phyloP scores from a whole-genome alignment of 208 protist species.

The Wallacemonas sp. region DNA sequence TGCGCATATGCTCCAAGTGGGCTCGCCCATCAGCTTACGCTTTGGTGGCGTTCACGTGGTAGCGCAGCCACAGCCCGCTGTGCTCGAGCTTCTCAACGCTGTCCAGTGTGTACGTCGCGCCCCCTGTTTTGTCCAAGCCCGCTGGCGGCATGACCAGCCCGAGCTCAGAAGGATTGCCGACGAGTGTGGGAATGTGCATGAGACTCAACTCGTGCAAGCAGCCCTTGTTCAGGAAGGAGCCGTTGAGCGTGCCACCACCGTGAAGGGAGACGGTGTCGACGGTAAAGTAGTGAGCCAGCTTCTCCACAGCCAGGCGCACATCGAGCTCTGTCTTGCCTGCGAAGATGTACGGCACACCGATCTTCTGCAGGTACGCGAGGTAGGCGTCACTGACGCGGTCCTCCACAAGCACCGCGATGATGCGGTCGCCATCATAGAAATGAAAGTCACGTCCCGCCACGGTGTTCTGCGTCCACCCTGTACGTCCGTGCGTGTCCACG shows the following conservation, averaged over 20 bases:
- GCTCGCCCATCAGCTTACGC: too few species aligned
- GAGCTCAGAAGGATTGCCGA: conserved; percentile 10
- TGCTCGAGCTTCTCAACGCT: conserved; percentile 22
- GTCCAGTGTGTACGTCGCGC: conserved; percentile 8
- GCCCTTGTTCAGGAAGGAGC: conserved; percentile 24
- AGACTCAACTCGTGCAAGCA: conserved; percentile 16
- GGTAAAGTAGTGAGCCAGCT: conserved; percentile 19
- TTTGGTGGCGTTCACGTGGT: conserved; percentile 4
- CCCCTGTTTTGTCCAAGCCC: conserved; percentile 10
- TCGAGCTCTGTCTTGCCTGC: conserved; percentile 22
- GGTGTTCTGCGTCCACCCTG: conserved; percentile 14
- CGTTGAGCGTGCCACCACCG: conserved; percentile 26
- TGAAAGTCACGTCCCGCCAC: conserved; percentile 7
- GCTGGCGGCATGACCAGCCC: conserved; percentile 15
- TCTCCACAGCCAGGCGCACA: conserved; percentile 16
- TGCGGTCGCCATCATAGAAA: conserved; percentile 25
- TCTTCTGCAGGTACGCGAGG: conserved; percentile 18
- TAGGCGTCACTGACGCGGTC: conserved; percentile 24
- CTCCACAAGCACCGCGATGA: conserved; percentile 23
- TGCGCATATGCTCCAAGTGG: background rate
- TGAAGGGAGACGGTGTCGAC: conserved; percentile 16
- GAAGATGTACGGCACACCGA: conserved; percentile 28
- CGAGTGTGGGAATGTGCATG: conserved; percentile 13
- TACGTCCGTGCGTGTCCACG: conserved; percentile 19
- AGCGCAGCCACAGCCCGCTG: conserved; percentile 16